phyloP scores from a whole-genome alignment of 352 stramenopile species.

The Phytophthora capsici region DNA sequence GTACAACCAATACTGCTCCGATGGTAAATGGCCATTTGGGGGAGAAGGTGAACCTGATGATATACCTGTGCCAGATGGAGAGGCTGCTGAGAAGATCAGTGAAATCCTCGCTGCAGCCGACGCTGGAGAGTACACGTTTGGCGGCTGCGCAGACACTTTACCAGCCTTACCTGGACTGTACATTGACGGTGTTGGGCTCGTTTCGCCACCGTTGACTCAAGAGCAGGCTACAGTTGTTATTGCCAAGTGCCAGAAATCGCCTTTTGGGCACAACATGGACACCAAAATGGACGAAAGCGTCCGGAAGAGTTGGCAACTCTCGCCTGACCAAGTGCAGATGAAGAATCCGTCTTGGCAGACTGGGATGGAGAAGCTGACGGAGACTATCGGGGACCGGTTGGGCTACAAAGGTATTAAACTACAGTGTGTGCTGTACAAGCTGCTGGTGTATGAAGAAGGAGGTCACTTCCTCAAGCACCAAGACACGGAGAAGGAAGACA shows the following conservation, averaged over 20 bases:
- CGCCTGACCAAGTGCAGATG: constrained; percentile 18
- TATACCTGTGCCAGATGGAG: neutral
- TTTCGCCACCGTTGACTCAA: neutral
- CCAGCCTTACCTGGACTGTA: neutral
- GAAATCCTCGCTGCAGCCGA: neutral
- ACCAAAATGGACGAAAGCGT: constrained; percentile 28
- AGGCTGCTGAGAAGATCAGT: neutral
- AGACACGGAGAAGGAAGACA: constrained; percentile 62
- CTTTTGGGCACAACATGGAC: constrained; percentile 25
- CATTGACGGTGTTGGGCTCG: neutral
- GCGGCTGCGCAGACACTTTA: neutral
- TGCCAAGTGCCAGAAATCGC: constrained; percentile 35
- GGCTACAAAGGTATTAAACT: constrained; percentile 20
- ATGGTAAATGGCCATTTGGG: neutral
- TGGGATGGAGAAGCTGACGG: constrained; percentile 8
- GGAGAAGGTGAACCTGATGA: neutral
- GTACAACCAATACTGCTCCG: no score
- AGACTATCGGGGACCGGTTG: constrained; percentile 4
- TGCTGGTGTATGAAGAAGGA: constrained; percentile 54
- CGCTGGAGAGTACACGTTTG: neutral
- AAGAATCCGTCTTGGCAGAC: constrained; percentile 11
- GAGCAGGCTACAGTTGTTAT: no score
- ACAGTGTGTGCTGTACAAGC: constrained; percentile 50
- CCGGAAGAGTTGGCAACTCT: constrained; percentile 32
- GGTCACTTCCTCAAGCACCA: constrained; percentile 52